Conservation (phyloP, 176 grass and related monocot genomes). For the Triticum urartu region DNA sequence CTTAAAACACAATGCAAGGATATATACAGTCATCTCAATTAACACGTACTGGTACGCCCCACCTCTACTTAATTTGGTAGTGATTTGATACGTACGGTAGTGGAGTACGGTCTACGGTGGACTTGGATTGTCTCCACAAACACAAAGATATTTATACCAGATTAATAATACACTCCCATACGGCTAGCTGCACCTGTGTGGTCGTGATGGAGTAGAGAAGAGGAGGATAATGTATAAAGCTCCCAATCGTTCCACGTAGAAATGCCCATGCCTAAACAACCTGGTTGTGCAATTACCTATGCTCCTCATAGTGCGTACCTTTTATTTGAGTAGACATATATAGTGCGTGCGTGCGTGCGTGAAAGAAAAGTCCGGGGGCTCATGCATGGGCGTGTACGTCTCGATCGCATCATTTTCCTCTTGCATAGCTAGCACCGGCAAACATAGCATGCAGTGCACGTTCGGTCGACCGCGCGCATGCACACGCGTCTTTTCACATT, state of each 20-base stretch:
- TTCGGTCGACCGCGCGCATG: too few relatives aligned
- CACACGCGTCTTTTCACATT: too few relatives aligned
- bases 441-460: too few relatives aligned
- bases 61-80: too few relatives aligned
- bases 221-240: neutral
- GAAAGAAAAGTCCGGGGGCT: neutral
- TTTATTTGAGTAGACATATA: neutral
- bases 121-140: too few relatives aligned
- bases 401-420: neutral
- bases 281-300: conserved; percentile 4
- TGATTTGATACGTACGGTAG: too few relatives aligned
- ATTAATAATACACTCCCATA: neutral
- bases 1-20: too few relatives aligned
- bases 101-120: too few relatives aligned
- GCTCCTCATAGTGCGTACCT: neutral
- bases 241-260: neutral
- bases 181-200: neutral
- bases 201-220: neutral
- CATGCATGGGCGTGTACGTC: neutral
- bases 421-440: too few relatives aligned
- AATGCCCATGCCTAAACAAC: neutral
- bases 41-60: too few relatives aligned
- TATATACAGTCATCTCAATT: too few relatives aligned
- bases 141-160: too few relatives aligned
- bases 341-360: neutral